phyloP scores from a whole-genome alignment of 768 basidiomycete species.

The Naganishia vaughanmartiniae region DNA sequence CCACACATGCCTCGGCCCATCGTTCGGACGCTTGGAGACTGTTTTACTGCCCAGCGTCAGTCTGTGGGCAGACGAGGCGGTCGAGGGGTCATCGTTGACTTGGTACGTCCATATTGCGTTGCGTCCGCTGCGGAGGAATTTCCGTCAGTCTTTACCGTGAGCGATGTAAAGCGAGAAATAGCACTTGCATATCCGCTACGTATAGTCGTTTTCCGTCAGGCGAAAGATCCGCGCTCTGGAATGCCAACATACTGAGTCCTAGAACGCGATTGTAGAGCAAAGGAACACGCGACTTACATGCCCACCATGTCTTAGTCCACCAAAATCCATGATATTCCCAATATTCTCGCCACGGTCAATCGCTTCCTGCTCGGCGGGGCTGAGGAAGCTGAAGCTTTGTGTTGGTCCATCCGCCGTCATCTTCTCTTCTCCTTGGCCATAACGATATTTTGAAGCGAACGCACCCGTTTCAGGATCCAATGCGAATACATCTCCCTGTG shows the following conservation, averaged over 20 bases:
- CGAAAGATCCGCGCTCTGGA: constrained; percentile 36
- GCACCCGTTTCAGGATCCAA: constrained; percentile 34
- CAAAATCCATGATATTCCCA: constrained; percentile 38
- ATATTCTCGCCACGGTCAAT: constrained; percentile 13
- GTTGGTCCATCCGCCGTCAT: not conserved
- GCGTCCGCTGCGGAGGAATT: constrained; percentile 34
- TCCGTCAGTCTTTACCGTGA: not conserved
- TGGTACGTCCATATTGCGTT: constrained; percentile 43
- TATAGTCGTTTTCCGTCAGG: constrained; percentile 44
- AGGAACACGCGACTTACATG: constrained; percentile 31
- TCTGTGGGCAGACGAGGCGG: not conserved
- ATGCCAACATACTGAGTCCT: too few relatives aligned
- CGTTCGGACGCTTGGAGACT: constrained; percentile 36
- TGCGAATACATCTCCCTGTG: constrained; percentile 39
- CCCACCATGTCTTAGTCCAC: constrained; percentile 42
- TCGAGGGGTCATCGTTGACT: constrained; percentile 26
- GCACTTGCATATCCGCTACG: constrained; percentile 43
- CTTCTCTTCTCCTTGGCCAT: not conserved
- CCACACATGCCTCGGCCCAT: constrained; percentile 43
- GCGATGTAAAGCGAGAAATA: not conserved
- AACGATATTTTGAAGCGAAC: not conserved
- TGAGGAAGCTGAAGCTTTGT: constrained; percentile 30
- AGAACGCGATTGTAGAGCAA: not conserved
- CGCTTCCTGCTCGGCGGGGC: constrained; percentile 11
- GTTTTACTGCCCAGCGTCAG: constrained; percentile 34